Percentiles rank a stretch among this genome's conserved stretches.
Evolutionary conservation across 1,284 basidiomycete genomes (phyloP).

Genomic region (Cutaneotrichosporon mucoides): DNA sequence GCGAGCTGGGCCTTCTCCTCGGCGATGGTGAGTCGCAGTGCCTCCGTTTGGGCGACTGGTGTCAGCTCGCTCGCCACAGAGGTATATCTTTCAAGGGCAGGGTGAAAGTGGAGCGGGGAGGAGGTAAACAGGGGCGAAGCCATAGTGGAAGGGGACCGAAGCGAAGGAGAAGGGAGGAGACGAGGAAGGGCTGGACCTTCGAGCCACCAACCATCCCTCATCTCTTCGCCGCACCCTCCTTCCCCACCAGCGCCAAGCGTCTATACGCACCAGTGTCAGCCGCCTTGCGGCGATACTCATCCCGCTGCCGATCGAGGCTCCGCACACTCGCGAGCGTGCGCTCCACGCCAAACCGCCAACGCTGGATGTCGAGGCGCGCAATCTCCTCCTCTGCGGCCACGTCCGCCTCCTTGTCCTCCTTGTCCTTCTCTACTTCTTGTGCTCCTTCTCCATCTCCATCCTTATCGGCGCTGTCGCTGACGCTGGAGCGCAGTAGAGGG

Average conservation of each 20-base stretch:
- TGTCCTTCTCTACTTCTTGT: not conserved
- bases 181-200: too few species aligned
- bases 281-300: constrained; percentile 20
- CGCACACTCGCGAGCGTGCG: constrained; percentile 30
- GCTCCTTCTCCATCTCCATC: too few species aligned
- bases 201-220: too few species aligned
- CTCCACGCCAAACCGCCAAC: constrained; percentile 36
- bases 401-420: not conserved
- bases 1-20: constrained; percentile 33
- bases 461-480: not conserved
- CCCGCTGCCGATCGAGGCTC: constrained; percentile 33
- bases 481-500: constrained; percentile 8
- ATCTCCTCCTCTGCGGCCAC: constrained; percentile 7
- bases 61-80: not conserved
- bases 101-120: too few species aligned
- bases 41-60: constrained; percentile 20
- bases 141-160: too few species aligned
- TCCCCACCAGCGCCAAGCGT: too few species aligned
- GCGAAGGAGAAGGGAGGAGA: too few species aligned
- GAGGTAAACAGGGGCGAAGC: too few species aligned
- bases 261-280: constrained; percentile 33
- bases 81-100: too few species aligned
- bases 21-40: constrained; percentile 24
- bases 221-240: too few species aligned
- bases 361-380: constrained; percentile 32